Evolutionary conservation across 2,329 filamentous ascomycete genomes (phyloP).

Genomic region (Aspergillus floridensis): DNA sequence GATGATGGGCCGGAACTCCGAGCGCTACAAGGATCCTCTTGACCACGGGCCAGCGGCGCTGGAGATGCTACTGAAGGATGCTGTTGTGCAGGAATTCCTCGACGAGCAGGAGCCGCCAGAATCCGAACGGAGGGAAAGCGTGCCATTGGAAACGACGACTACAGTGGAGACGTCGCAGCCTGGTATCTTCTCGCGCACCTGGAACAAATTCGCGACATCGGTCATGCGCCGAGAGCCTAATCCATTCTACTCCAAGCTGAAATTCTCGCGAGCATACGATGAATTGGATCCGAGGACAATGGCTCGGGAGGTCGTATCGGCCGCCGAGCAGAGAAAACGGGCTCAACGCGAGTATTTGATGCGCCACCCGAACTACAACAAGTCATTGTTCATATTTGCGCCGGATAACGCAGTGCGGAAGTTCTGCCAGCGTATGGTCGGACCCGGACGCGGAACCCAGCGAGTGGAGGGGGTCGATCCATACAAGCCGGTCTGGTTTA

Average conservation of each 20-base stretch:
- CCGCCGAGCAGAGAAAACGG: slow-evolving; percentile 76
- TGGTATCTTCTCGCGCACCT: slow-evolving; percentile 59
- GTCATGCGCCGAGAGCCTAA: slow-evolving; percentile 75
- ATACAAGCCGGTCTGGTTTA: slow-evolving; percentile 86
- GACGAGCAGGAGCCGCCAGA: slow-evolving; percentile 59
- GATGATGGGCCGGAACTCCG: slow-evolving; percentile 61
- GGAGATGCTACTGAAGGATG: slow-evolving; percentile 95
- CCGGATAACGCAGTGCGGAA: slow-evolving; percentile 75
- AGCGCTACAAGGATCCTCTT: slow-evolving; percentile 70
- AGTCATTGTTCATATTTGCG: slow-evolving; percentile 80
- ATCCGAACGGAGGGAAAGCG: slow-evolving; percentile 30
- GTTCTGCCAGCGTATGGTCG: slow-evolving; percentile 84
- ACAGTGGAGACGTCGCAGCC: slow-evolving; percentile 50
- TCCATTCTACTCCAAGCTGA: slow-evolving; percentile 86
- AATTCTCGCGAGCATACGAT: slow-evolving; percentile 68
- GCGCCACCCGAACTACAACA: slow-evolving; percentile 87
- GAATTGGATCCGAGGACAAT: slow-evolving; percentile 80
- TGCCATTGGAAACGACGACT: slow-evolving; percentile 24
- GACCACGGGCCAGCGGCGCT: slow-evolving; percentile 89
- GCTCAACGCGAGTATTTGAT: slow-evolving; percentile 88
- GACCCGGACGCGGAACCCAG: slow-evolving; percentile 81
- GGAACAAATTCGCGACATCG: slow-evolving; percentile 58
- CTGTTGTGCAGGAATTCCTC: slow-evolving; percentile 90
- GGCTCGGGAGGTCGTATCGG: slow-evolving; percentile 85
- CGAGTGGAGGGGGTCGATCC: slow-evolving; percentile 87